phyloP scores from a whole-genome alignment of 495 filamentous ascomycete genomes.

The Penicillium pulvis region DNA sequence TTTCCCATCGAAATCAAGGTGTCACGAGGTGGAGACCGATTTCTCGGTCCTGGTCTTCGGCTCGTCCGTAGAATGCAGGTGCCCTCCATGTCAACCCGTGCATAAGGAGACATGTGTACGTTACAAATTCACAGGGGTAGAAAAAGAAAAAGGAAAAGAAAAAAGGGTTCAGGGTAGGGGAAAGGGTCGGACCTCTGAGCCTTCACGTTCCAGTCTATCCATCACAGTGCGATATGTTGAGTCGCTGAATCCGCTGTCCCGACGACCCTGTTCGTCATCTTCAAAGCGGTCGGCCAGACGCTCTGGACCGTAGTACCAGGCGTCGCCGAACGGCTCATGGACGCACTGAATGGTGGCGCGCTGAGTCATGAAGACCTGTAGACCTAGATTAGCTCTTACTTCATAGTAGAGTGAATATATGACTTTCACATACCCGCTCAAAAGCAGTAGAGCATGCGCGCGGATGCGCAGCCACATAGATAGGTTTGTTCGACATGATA shows the following conservation, averaged over 20 bases:
- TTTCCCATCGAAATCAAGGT: conserved; percentile 18
- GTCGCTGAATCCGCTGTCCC: conserved; percentile 72
- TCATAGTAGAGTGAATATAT: neutral
- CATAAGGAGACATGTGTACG: neutral
- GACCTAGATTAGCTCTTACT: conserved; percentile 2
- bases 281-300: conserved; percentile 75
- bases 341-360: conserved; percentile 74
- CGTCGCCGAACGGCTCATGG: conserved; percentile 96
- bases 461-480: conserved; percentile 93
- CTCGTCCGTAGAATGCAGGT: conserved; percentile 7
- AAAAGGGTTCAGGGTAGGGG: conserved; percentile 18
- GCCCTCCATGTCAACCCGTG: neutral
- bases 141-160: conserved; percentile 14
- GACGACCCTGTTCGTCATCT: conserved; percentile 66
- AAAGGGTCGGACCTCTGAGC: conserved; percentile 62
- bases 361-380: conserved; percentile 93
- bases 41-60: conserved; percentile 4
- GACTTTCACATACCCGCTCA: conserved; percentile 66
- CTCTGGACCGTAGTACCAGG: conserved; percentile 94
- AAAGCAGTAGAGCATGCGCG: conserved; percentile 94
- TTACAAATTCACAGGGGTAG: conserved; percentile 4
- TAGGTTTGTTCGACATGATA: conserved; percentile 75
- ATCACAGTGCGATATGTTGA: conserved; percentile 78
- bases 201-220: conserved; percentile 66
- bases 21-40: neutral